Evolutionary conservation across 2,329 filamentous ascomycete genomes (phyloP).

Genomic region (Fusarium devonianum): DNA sequence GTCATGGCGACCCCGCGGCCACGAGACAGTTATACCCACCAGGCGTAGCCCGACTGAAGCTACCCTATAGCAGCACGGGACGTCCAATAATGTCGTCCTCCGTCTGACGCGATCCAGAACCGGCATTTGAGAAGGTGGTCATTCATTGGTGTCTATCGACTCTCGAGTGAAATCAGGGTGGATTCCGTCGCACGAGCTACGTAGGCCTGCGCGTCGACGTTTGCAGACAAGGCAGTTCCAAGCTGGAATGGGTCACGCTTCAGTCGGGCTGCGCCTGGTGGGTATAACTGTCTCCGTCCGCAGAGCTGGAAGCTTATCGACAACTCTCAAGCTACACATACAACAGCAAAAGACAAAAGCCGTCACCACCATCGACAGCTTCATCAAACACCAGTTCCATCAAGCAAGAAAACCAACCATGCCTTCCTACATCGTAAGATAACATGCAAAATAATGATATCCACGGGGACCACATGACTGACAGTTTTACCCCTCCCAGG

Average conservation of each 20-base stretch:
- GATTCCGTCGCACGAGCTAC: slow-evolving; percentile 25
- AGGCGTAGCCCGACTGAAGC: slow-evolving; percentile 17
- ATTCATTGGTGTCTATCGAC: slow-evolving; percentile 25
- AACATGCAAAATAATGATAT: neutral
- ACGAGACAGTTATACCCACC: slow-evolving; percentile 34
- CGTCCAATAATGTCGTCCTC: slow-evolving; percentile 4
- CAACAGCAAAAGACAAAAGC: slow-evolving; percentile 16
- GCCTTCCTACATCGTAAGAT: slow-evolving; percentile 64
- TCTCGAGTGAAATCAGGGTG: slow-evolving; percentile 10
- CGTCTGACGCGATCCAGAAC: slow-evolving; percentile 11
- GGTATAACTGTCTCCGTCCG: slow-evolving; percentile 38
- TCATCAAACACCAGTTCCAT: slow-evolving; percentile 1
- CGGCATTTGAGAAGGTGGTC: slow-evolving; percentile 22
- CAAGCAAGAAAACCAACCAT: slow-evolving; percentile 48
- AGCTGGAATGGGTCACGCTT: slow-evolving; percentile 36
- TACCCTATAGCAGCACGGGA: slow-evolving; percentile 33
- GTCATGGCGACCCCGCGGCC: slow-evolving; percentile 22
- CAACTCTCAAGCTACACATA: slow-evolving; percentile 23
- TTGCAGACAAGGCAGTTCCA: slow-evolving; percentile 22
- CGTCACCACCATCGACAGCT: slow-evolving; percentile 12
- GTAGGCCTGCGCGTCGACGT: slow-evolving; percentile 12
- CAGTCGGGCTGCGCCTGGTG: slow-evolving; percentile 23
- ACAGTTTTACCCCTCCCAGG: slow-evolving; percentile 56
- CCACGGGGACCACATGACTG: slow-evolving; percentile 10
- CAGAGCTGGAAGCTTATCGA: slow-evolving; percentile 14